These are phyloP conservation scores for Cadophora sp. DNA, from an alignment of 2,329 filamentous ascomycete genomes.

Conservation along the genomic window DNA sequence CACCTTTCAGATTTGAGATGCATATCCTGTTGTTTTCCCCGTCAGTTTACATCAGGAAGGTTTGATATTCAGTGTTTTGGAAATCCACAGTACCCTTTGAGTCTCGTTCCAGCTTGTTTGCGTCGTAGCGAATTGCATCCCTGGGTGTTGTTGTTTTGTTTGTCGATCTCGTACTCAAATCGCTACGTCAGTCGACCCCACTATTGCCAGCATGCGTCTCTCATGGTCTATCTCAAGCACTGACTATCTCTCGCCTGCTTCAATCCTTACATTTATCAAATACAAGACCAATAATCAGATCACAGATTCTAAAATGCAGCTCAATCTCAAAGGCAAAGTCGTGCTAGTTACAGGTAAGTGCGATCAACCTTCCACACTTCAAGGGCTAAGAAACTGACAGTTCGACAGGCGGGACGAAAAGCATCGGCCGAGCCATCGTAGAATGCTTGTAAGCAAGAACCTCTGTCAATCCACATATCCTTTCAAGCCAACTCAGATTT, in stretches of 20 bases:
- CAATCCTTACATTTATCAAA: too few species aligned
- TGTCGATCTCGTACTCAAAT: background rate
- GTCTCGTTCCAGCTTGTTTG: too few species aligned
- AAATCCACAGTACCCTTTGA: too few species aligned
- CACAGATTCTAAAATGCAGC: slow-evolving; percentile 41
- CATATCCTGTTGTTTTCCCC: too few species aligned
- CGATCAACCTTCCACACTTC: background rate
- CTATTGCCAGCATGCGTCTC: background rate
- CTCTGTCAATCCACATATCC: background rate
- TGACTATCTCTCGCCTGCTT: too few species aligned
- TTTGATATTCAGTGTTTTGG: too few species aligned
- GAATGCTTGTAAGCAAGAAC: slow-evolving; percentile 29
- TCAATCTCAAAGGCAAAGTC: slow-evolving; percentile 47
- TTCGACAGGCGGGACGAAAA: slow-evolving; percentile 36
- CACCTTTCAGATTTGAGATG: too few species aligned
- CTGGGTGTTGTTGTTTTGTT: background rate
- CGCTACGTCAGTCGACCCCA: slow-evolving; percentile 9
- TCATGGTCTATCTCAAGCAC: too few species aligned
- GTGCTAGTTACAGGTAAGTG: slow-evolving; percentile 45
- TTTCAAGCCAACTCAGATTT: too few species aligned
- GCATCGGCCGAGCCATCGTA: slow-evolving; percentile 39
- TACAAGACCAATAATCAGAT: too few species aligned
- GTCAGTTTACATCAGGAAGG: too few species aligned
- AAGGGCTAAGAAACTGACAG: background rate
- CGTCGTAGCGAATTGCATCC: too few species aligned